Base-by-base conservation (phyloP, 371 early-diverging fungal genomes). In the Apophysomyces elegans region DNA sequence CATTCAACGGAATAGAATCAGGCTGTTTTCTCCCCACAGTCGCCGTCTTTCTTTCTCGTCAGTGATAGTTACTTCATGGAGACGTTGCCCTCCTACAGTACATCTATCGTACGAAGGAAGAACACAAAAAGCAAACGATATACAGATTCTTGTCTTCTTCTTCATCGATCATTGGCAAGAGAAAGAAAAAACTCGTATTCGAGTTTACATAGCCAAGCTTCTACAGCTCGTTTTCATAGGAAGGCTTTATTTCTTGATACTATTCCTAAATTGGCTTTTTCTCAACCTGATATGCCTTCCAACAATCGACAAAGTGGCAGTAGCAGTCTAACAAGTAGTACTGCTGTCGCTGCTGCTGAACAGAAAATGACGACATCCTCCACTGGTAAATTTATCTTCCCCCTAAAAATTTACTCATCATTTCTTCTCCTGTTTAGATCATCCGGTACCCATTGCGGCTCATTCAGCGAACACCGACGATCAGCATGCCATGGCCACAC, bases 401-500 rank as follows among this genome's bases (percentile, higher is more conserved):
- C 44, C 41, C 43, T 63, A 21, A 37, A 50, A 26, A 37, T 18
- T 54, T 43, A 18, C 26, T 38, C 56, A 43, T 36, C 37, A 43
- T 13, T 26, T 57, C 37, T 36, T 41, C 18, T 14, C 21, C 57
- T 13, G 21, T 56, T 37, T 38, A 63, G 57, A 54, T 44, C 57
- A 38, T 63, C 39, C 37, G 37, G 26, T 35, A 39, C 50, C 26
- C 36, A 44, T 44, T 38, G 50, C 62, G 50, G 43, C 58, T 35
- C 36, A 44, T 44, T 38, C 46, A 46, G 50, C 26, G 32, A 63
- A 46, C 56, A 56, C 16, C 63, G 37, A 56, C 63, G 35, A 56
- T 38, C 66, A 66, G 46, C 47, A 66, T 66, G 66, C 66, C 61
- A 66, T 66, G 66, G 61, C 66, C 39, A 66, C 61, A 58, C 61